Base-by-base conservation (phyloP, 805 yeast species). In the Ogataea nonfermentans region DNA sequence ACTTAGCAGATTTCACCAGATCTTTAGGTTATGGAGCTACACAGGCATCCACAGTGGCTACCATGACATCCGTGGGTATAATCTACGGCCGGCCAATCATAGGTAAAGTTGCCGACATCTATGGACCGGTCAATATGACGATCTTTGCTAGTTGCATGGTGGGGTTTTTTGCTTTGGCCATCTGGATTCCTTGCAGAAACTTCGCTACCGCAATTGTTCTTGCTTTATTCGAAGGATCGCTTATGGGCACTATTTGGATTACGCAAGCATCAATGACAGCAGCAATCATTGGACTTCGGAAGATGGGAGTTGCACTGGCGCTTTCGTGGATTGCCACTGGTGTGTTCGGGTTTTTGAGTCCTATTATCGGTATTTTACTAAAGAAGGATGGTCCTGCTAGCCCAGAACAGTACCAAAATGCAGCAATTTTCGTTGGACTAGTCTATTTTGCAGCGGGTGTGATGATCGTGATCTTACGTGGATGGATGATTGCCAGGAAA, bases 161-260 rank as follows among this genome's bases (percentile, higher is more conserved):
- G 32, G 65, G 64, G 1, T 39, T 73, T 2, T 62, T 74, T 31
- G 53, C 70, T 11, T 57, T 67, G 37, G 74, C 76, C 10, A 70
- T 74, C 74, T 74, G 79, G 79, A 65, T 73, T 24, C 82, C 84
- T 2, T 73, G 79, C 11, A 62, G 75, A 41, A 78, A 76, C 49
- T 70, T 60, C 43, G 81, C 81, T 1, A 75, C 82, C 1, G 74
- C 78, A 1, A 51, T 78, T 5, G 70, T 62, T 0, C 74, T 79
- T 52, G 76, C 77, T 1, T 23, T 79, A 11, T 44, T 79, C 4
- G 67, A 63, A 48, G 88, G 88, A 25, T 62, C 68, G 0, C 37
- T 74, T 23, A 79, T 80, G 81, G 87, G 87, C 2, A 64, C 78
- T 9, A 63, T 79, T 29, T 81, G 78, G 74, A 73, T 79, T 3